phyloP scores from a whole-genome alignment of 2,329 filamentous ascomycete species.

The Sporothrix euskadiensis region DNA sequence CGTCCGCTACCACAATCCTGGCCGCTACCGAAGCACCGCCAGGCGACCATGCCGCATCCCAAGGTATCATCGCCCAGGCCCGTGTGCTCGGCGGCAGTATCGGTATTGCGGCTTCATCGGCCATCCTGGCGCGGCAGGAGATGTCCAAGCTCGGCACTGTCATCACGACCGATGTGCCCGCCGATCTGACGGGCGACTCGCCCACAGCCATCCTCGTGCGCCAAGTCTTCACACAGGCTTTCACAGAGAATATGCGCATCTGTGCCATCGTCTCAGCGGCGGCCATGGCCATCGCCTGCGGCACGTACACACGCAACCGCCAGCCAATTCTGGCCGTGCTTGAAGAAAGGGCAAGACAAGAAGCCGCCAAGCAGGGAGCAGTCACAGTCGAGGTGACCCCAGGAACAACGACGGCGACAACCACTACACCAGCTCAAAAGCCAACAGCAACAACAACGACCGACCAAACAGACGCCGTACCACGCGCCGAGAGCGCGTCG shows the following conservation, averaged over 20 bases:
- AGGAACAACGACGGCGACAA: background rate
- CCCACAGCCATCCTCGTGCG: slow-evolving; percentile 40
- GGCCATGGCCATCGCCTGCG: slow-evolving; percentile 45
- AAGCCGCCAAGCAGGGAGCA: background rate
- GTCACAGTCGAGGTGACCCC: background rate
- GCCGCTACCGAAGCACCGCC: slow-evolving; percentile 46
- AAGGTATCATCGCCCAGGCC: slow-evolving; percentile 54
- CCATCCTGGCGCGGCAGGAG: slow-evolving; percentile 44
- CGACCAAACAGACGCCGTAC: background rate
- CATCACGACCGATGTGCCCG: slow-evolving; percentile 38
- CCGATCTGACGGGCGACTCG: slow-evolving; percentile 30
- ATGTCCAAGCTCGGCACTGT: slow-evolving; percentile 37
- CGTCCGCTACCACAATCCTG: slow-evolving; percentile 51
- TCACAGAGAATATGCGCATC: slow-evolving; percentile 36
- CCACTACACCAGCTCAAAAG: background rate
- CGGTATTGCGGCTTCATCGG: slow-evolving; percentile 55
- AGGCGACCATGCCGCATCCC: slow-evolving; percentile 48
- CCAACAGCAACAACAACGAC: background rate
- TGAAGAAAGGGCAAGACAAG: slow-evolving; percentile 1
- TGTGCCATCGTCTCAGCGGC: slow-evolving; percentile 45
- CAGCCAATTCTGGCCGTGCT: slow-evolving; percentile 36
- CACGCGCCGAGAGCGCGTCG: background rate
- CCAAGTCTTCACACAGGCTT: slow-evolving; percentile 47
- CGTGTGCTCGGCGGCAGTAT: slow-evolving; percentile 56
- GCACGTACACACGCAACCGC: slow-evolving; percentile 43